phyloP scores from a whole-genome alignment of 768 basidiomycete genomes.

The Mycena leptocephala region DNA sequence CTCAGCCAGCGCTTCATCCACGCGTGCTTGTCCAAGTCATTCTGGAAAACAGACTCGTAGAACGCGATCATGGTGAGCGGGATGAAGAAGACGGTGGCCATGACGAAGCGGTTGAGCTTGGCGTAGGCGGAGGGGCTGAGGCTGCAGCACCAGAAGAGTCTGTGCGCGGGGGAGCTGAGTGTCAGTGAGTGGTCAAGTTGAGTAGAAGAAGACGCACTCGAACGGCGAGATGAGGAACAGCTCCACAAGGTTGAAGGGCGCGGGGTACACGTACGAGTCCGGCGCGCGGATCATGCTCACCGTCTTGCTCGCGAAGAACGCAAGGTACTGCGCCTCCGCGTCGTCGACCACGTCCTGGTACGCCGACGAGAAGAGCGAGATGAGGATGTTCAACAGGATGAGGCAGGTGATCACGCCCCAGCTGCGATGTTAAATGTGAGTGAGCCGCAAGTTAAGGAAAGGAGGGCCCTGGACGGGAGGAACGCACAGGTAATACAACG shows the following conservation, averaged over 20 bases:
- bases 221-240: constrained; percentile 85
- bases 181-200: constrained; percentile 6
- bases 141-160: constrained; percentile 59
- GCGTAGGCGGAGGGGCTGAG: constrained; percentile 69
- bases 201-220: constrained; percentile 72
- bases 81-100: constrained; percentile 87
- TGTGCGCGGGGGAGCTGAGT: constrained; percentile 38
- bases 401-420: constrained; percentile 53
- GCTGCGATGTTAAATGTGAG: constrained; percentile 23
- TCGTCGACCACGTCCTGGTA: constrained; percentile 91
- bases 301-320: constrained; percentile 93
- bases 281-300: constrained; percentile 89
- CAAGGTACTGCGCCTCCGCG: constrained; percentile 91
- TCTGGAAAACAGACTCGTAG: constrained; percentile 74
- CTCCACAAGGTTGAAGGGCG: constrained; percentile 95
- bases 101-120: constrained; percentile 84
- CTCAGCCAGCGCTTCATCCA: constrained; percentile 84
- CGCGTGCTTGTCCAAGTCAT: constrained; percentile 56
- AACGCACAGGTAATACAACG: constrained; percentile 86
- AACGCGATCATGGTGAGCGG: constrained; percentile 84
- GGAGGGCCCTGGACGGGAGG: too few species aligned
- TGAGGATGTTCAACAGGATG: constrained; percentile 92
- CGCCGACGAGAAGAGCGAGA: constrained; percentile 95
- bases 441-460: background rate
- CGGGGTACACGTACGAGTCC: constrained; percentile 90